Percentiles rank a stretch among this genome's conserved stretches.
Evolutionary conservation across 106 monocot genomes (phyloP).

Genomic region (Ottelia alismoides): DNA sequence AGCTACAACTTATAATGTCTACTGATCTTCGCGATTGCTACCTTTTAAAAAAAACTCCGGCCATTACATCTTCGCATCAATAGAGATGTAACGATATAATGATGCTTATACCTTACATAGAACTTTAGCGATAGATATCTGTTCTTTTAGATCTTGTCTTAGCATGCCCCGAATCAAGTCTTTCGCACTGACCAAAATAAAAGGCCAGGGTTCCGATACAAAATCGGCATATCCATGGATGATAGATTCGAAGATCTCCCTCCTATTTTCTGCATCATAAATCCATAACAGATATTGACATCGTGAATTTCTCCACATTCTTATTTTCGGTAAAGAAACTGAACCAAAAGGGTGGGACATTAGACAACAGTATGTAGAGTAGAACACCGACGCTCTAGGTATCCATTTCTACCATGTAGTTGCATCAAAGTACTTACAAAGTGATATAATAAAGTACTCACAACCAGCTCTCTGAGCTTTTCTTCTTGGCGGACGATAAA

Average conservation of each 20-base stretch:
- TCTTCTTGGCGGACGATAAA: slow-evolving; percentile 59
- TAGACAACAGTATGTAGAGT: slow-evolving; percentile 88
- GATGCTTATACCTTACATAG: too few relatives aligned
- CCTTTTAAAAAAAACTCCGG: too few relatives aligned
- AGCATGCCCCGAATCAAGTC: slow-evolving; percentile 68
- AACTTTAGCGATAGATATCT: slow-evolving; percentile 46
- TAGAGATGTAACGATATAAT: too few relatives aligned
- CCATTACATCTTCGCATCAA: too few relatives aligned
- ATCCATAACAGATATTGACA: too few relatives aligned
- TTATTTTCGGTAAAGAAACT: slow-evolving; percentile 15
- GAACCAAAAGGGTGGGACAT: slow-evolving; percentile 90
- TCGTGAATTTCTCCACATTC: too few relatives aligned
- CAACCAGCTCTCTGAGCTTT: slow-evolving; percentile 60
- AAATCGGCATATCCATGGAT: slow-evolving; percentile 54
- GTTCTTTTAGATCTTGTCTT: slow-evolving; percentile 38
- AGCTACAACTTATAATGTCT: too few relatives aligned
- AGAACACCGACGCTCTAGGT: slow-evolving; percentile 89
- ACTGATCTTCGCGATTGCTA: too few relatives aligned
- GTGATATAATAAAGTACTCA: slow-evolving; percentile 87
- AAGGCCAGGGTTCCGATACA: slow-evolving; percentile 63
- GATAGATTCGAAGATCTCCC: slow-evolving; percentile 59
- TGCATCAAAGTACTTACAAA: slow-evolving; percentile 53
- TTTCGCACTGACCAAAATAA: slow-evolving; percentile 68
- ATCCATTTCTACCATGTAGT: slow-evolving; percentile 71
- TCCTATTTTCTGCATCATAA: too few relatives aligned